phyloP scores from a whole-genome alignment of 768 basidiomycete species.

The Erythrobasidium yunnanense region DNA sequence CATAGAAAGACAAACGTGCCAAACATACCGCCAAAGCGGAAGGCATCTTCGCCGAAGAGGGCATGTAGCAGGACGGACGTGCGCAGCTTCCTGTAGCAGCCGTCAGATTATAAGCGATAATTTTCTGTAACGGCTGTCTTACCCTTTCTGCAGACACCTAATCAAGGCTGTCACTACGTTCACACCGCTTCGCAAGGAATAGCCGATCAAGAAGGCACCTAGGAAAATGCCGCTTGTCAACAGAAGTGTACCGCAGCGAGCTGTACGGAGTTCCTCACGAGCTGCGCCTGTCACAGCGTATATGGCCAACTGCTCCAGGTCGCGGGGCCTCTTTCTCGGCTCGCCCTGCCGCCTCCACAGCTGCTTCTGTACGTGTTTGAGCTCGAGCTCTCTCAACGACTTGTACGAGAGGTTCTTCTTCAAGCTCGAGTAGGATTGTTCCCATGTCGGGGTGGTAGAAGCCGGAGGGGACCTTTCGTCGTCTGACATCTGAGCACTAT shows the following conservation, averaged over 20 bases:
- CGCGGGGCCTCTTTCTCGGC: slow-evolving; percentile 56
- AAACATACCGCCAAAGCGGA: slow-evolving; percentile 62
- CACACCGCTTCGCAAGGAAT: slow-evolving; percentile 67
- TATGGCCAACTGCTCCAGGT: slow-evolving; percentile 55
- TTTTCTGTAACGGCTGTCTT: slow-evolving; percentile 30
- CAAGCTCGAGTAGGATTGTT: slow-evolving; percentile 29
- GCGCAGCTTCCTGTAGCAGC: slow-evolving; percentile 54
- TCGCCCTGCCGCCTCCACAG: slow-evolving; percentile 58
- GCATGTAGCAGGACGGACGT: slow-evolving; percentile 64
- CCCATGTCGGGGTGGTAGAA: slow-evolving; percentile 31
- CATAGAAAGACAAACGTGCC: slow-evolving; percentile 22
- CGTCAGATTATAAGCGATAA: neutral
- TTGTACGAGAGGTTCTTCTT: slow-evolving; percentile 53
- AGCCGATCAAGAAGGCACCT: slow-evolving; percentile 75
- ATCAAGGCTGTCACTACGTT: slow-evolving; percentile 71
- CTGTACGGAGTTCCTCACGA: slow-evolving; percentile 48
- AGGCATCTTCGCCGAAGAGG: slow-evolving; percentile 68
- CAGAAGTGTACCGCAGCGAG: neutral
- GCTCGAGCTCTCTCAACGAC: slow-evolving; percentile 69
- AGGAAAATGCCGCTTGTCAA: slow-evolving; percentile 3
- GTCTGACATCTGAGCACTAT: neutral
- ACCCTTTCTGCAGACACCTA: slow-evolving; percentile 60
- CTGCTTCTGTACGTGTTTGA: slow-evolving; percentile 52
- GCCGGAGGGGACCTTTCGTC: slow-evolving; percentile 7
- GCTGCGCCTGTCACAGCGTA: slow-evolving; percentile 63